Conservation (phyloP, 108 stramenopile species). For the Skeletonema marinoi region DNA sequence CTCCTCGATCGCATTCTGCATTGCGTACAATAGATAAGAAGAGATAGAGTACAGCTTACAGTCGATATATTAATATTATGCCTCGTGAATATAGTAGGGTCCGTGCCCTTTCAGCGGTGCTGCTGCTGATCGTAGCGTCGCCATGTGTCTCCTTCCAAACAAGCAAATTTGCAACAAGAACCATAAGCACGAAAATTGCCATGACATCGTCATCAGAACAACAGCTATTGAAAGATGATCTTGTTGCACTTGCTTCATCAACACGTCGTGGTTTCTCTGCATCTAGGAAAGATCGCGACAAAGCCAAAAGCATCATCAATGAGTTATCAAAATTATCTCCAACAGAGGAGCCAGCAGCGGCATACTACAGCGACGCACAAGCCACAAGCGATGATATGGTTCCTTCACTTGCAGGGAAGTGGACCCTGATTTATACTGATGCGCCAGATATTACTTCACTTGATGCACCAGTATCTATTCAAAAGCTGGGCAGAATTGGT, state of each 20-base stretch:
- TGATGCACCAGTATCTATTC: conserved; percentile 59
- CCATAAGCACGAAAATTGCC: background rate
- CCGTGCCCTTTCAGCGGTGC: background rate
- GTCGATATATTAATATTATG: too few relatives aligned
- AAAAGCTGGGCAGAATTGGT: conserved; percentile 77
- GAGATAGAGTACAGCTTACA: too few relatives aligned
- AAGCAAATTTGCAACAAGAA: background rate
- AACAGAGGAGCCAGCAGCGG: conserved; percentile 56
- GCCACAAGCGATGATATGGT: background rate
- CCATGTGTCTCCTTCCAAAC: background rate
- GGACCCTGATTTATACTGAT: conserved; percentile 85
- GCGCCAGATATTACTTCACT: conserved; percentile 83
- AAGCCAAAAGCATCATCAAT: conserved; percentile 39
- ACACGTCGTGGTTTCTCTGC: conserved; percentile 57
- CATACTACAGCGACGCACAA: conserved; percentile 51
- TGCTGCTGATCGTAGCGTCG: background rate
- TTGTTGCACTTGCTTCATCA: conserved; percentile 29
- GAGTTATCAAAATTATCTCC: conserved; percentile 58
- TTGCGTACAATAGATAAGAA: too few relatives aligned
- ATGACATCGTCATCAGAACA: background rate
- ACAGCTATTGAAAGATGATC: conserved; percentile 30
- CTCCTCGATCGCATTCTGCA: too few relatives aligned
- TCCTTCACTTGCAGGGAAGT: conserved; percentile 63
- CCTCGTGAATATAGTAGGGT: background rate
- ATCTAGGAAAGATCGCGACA: conserved; percentile 37